These are phyloP conservation scores for Skeletonema potamos DNA, from an alignment of 108 stramenopile species.

Conservation along the genomic window DNA sequence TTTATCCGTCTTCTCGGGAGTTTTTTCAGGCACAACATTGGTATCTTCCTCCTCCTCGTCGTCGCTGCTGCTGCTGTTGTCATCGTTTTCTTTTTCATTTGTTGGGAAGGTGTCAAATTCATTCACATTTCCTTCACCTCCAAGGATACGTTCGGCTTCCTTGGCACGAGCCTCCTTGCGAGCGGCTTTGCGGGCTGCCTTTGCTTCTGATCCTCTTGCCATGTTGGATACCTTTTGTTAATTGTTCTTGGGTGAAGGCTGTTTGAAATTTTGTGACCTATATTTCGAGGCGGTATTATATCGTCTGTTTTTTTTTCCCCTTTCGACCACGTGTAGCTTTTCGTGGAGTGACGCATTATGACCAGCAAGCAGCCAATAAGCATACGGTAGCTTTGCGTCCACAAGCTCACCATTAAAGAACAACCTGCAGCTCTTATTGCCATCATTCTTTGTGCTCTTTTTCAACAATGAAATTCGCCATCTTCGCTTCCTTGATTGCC, in stretches of 20 bases:
- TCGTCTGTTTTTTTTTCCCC: too few relatives aligned
- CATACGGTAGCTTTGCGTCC: too few relatives aligned
- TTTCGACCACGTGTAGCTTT: too few relatives aligned
- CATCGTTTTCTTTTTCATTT: constrained; percentile 2
- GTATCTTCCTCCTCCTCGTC: constrained; percentile 47
- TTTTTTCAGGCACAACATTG: constrained; percentile 5
- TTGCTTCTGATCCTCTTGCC: constrained; percentile 80
- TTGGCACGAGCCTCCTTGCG: constrained; percentile 61
- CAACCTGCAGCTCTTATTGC: too few relatives aligned
- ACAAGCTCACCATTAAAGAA: too few relatives aligned
- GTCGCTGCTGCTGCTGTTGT: constrained; percentile 43
- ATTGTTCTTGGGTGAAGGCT: not conserved
- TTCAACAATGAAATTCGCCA: not conserved
- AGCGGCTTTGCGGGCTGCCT: constrained; percentile 59
- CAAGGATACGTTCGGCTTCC: constrained; percentile 52
- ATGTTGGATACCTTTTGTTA: constrained; percentile 29
- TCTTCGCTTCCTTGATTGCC: constrained; percentile 20
- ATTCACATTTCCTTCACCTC: constrained; percentile 34
- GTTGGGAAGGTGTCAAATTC: constrained; percentile 19
- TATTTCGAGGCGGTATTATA: too few relatives aligned
- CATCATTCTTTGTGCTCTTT: too few relatives aligned
- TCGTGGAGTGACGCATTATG: too few relatives aligned
- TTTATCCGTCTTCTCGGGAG: constrained; percentile 22
- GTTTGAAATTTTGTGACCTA: not conserved
- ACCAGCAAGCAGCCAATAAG: too few relatives aligned